Percentiles rank a stretch among this genome's conserved stretches.
Conservation (phyloP, 352 stramenopile species). For the Phytopythium kandeliae region DNA sequence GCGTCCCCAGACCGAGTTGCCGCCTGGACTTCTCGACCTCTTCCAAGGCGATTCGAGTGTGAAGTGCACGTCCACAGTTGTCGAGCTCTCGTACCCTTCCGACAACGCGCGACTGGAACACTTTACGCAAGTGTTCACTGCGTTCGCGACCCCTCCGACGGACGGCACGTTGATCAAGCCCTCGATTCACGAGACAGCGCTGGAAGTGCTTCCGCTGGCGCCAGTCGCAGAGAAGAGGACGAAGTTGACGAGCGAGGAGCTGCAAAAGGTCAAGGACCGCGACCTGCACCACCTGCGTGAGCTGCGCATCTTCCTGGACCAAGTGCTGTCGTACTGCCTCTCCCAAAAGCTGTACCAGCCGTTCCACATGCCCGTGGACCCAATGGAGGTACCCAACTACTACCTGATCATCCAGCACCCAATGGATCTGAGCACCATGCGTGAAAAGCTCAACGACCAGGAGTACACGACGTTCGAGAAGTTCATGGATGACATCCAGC, state of each 20-base stretch:
- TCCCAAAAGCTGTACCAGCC: conserved; percentile 56
- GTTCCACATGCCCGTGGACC: conserved; percentile 74
- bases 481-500: conserved; percentile 85
- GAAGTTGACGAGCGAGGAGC: conserved; percentile 29
- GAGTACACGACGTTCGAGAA: conserved; percentile 87
- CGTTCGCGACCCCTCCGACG: conserved; percentile 42
- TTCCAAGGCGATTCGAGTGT: conserved; percentile 47
- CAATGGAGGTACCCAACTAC: conserved; percentile 80
- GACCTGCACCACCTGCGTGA: conserved; percentile 85
- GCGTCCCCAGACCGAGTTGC: conserved; percentile 14
- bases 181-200: conserved; percentile 18
- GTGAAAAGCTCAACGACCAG: conserved; percentile 84
- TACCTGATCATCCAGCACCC: conserved; percentile 84
- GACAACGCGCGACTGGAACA: conserved; percentile 28
- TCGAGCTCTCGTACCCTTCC: conserved; percentile 30
- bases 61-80: conserved; percentile 32
- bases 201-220: conserved; percentile 56
- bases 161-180: conserved; percentile 10
- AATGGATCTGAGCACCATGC: conserved; percentile 88
- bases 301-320: conserved; percentile 82
- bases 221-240: conserved; percentile 31
- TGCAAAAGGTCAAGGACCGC: conserved; percentile 45
- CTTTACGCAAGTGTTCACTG: conserved; percentile 58
- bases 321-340: conserved; percentile 82
- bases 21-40: conserved; percentile 44